Conservation (phyloP, 2,329 filamentous ascomycete genomes). For the Hymenoscyphus albidus region DNA sequence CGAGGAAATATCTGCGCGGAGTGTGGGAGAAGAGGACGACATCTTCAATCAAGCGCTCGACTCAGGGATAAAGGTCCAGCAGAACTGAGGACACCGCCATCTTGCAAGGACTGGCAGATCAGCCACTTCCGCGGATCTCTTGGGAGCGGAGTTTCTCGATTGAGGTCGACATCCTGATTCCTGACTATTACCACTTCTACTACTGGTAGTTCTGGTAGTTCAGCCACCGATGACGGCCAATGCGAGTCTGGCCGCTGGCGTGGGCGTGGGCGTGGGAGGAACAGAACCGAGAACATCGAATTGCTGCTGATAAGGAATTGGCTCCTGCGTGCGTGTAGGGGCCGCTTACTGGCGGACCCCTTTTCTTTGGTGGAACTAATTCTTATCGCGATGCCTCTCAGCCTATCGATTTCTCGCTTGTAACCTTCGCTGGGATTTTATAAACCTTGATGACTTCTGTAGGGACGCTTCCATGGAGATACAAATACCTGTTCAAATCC, state of each 20-base stretch:
- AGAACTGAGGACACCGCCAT: neutral
- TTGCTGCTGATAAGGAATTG: neutral
- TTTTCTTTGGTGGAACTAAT: neutral
- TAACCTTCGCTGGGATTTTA: neutral
- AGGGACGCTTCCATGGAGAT: neutral
- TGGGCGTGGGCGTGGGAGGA: no score
- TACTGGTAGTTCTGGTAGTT: neutral
- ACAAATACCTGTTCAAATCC: neutral
- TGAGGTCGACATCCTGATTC: no score
- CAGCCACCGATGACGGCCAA: neutral
- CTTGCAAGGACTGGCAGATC: neutral
- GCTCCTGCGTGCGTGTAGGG: neutral
- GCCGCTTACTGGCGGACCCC: neutral
- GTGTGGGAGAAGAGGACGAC: neutral
- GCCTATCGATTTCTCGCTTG: neutral
- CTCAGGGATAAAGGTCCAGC: no score
- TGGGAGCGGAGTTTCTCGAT: neutral
- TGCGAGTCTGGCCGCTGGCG: neutral
- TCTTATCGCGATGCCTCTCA: neutral
- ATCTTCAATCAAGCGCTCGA: neutral
- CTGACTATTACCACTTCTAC: no score
- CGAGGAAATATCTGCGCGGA: neutral
- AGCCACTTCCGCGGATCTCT: constrained; percentile 21
- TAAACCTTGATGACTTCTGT: neutral
- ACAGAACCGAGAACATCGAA: neutral